Conservation (phyloP, 352 stramenopile species). For the Phytophthora agathidicida region DNA sequence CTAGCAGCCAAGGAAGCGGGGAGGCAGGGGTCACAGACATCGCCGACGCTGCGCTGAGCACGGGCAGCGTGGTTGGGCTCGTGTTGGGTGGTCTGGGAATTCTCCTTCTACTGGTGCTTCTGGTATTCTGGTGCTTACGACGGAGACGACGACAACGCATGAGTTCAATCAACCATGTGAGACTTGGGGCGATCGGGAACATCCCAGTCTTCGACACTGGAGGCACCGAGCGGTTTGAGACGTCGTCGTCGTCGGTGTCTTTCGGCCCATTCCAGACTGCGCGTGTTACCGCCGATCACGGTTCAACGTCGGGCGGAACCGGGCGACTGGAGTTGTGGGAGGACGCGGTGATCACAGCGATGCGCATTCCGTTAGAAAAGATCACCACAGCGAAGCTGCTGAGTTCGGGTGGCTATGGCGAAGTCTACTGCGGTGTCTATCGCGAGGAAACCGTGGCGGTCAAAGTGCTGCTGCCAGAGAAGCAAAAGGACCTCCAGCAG, state of each 20-base stretch:
- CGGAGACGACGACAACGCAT: slow-evolving; percentile 10
- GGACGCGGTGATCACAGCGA: slow-evolving; percentile 25
- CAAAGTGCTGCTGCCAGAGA: slow-evolving; percentile 43
- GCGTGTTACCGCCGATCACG: neutral
- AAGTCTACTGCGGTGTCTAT: slow-evolving; percentile 53
- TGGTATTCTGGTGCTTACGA: slow-evolving; percentile 13
- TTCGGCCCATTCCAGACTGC: slow-evolving; percentile 25
- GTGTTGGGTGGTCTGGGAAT: slow-evolving; percentile 8
- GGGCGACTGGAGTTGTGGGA: slow-evolving; percentile 27
- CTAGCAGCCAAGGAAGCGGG: slow-evolving; percentile 2
- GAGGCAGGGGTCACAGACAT: slow-evolving; percentile 5
- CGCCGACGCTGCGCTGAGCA: slow-evolving; percentile 1
- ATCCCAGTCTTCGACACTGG: slow-evolving; percentile 29
- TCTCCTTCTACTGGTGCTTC: slow-evolving; percentile 8
- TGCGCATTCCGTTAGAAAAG: slow-evolving; percentile 50
- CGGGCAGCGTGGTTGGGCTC: slow-evolving; percentile 15
- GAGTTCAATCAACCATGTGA: slow-evolving; percentile 15
- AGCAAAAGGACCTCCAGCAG: slow-evolving; percentile 33
- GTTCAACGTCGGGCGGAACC: neutral
- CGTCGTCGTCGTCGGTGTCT: slow-evolving; percentile 20
- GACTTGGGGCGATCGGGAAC: slow-evolving; percentile 15
- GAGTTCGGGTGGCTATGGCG: slow-evolving; percentile 44
- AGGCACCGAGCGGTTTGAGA: slow-evolving; percentile 36
- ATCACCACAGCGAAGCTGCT: slow-evolving; percentile 35
- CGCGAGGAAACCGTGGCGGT: slow-evolving; percentile 42